Evolutionary conservation across 495 filamentous ascomycete genomes (phyloP).

Genomic region (Parathielavia appendiculata): DNA sequence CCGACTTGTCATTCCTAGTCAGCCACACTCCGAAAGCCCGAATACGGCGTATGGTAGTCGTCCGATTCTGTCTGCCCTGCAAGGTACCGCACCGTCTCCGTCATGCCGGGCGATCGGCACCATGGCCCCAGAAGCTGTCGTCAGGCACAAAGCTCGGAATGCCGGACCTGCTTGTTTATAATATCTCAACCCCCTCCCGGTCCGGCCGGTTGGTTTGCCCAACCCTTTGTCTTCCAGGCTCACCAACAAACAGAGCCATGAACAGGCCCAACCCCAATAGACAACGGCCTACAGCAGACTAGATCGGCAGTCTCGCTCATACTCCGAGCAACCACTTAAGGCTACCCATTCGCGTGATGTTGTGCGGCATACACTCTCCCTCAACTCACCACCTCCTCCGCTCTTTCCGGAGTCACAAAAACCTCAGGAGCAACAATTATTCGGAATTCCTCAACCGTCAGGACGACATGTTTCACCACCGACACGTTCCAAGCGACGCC

Average conservation of each 20-base stretch:
- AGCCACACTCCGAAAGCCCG: constrained; percentile 1
- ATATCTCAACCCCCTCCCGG: not conserved
- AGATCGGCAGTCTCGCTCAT: not conserved
- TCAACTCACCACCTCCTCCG: constrained; percentile 24
- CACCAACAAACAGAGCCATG: constrained; percentile 9
- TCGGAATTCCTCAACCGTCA: not conserved
- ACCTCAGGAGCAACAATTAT: constrained; percentile 13
- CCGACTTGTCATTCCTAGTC: not conserved
- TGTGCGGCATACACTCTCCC: constrained; percentile 22
- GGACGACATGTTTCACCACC: constrained; percentile 16
- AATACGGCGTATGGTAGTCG: not conserved
- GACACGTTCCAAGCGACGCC: constrained; percentile 23
- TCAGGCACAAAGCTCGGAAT: constrained; percentile 6
- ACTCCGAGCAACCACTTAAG: not conserved
- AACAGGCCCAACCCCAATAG: not conserved
- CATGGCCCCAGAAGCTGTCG: not conserved
- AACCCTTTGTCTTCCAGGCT: not conserved
- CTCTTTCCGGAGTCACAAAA: constrained; percentile 32
- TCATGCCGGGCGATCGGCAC: constrained; percentile 9
- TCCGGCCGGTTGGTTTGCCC: not conserved
- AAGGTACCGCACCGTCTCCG: constrained; percentile 13
- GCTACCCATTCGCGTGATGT: constrained; percentile 16
- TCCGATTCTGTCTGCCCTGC: constrained; percentile 4
- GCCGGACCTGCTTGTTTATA: constrained; percentile 7
- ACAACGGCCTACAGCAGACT: not conserved